These are phyloP conservation scores for Castanea crenata DNA, from an alignment of 306 rosid species.

Conservation along the genomic window DNA sequence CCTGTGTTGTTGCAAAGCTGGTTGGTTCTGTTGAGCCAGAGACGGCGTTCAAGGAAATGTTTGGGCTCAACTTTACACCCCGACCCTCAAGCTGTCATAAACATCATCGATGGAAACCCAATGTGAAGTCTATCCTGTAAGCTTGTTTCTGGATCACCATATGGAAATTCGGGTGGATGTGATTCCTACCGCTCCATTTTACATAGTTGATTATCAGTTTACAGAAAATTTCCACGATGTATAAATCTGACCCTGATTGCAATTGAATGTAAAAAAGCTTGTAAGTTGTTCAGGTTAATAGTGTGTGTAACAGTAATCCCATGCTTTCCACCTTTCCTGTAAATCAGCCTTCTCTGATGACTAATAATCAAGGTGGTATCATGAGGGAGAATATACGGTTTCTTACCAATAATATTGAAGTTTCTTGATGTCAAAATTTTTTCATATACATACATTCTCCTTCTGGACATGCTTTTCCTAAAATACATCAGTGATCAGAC, in stretches of 20 bases:
- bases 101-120: constrained; percentile 47
- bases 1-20: constrained; percentile 70
- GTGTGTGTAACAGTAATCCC: constrained; percentile 15
- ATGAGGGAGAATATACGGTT: not conserved
- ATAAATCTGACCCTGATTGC: constrained; percentile 29
- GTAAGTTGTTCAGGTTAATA: constrained; percentile 26
- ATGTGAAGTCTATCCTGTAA: constrained; percentile 49
- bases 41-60: constrained; percentile 92
- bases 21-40: constrained; percentile 76
- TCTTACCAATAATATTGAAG: not conserved
- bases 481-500: not conserved
- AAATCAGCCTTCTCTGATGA: not conserved
- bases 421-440: not conserved
- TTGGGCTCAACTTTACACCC: constrained; percentile 93
- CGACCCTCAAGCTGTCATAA: constrained; percentile 47
- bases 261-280: constrained; percentile 40
- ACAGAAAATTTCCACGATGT: constrained; percentile 1
- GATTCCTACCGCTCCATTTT: constrained; percentile 20
- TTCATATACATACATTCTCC: not conserved
- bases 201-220: constrained; percentile 23
- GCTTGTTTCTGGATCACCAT: constrained; percentile 9
- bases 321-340: constrained; percentile 19
- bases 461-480: not conserved
- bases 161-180: constrained; percentile 25
- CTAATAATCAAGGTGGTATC: not conserved